A percentile compares a stretch with the other conserved stretches of the same genome.
Evolutionary conservation across 73 alveolate species (phyloP).

Genomic region (Paramecium sexaurelia): DNA sequence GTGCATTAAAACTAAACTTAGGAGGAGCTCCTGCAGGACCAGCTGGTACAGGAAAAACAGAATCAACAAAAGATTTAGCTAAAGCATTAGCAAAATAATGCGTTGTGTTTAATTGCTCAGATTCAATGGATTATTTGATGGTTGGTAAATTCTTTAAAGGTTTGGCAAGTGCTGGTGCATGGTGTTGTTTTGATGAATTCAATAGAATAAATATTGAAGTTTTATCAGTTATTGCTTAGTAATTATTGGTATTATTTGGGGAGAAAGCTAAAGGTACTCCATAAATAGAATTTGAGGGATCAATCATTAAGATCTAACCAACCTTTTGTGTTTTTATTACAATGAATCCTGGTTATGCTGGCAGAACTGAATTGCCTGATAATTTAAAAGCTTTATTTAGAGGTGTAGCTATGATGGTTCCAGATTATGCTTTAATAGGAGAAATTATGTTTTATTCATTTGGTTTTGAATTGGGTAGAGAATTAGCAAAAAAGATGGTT

Average conservation of each 20-base stretch:
- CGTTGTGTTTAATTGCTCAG: slow-evolving; percentile 99
- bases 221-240: slow-evolving; percentile 89
- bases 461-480: slow-evolving; percentile 86
- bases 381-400: slow-evolving; percentile 93
- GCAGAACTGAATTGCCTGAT: slow-evolving; percentile 99
- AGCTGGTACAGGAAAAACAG: slow-evolving; percentile 99
- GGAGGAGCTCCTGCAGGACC: slow-evolving; percentile 99
- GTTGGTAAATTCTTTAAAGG: slow-evolving; percentile 97
- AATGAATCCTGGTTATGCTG: slow-evolving; percentile 99
- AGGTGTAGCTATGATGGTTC: slow-evolving; percentile 98
- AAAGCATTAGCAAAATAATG: slow-evolving; percentile 99
- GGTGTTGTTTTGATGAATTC: slow-evolving; percentile 99
- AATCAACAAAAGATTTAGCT: slow-evolving; percentile 98
- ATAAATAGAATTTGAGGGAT: slow-evolving; percentile 81
- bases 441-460: slow-evolving; percentile 95
- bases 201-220: slow-evolving; percentile 97
- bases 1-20: slow-evolving; percentile 94
- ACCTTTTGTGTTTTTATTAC: slow-evolving; percentile 95
- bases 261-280: slow-evolving; percentile 90
- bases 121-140: slow-evolving; percentile 94
- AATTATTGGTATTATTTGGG: slow-evolving; percentile 87
- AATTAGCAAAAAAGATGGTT: slow-evolving; percentile 93
- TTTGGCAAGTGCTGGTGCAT: slow-evolving; percentile 96
- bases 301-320: slow-evolving; percentile 84
- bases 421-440: slow-evolving; percentile 96